Evolutionary conservation across 2,329 filamentous ascomycete species (phyloP).

Genomic region (Colletotrichum coccodes): DNA sequence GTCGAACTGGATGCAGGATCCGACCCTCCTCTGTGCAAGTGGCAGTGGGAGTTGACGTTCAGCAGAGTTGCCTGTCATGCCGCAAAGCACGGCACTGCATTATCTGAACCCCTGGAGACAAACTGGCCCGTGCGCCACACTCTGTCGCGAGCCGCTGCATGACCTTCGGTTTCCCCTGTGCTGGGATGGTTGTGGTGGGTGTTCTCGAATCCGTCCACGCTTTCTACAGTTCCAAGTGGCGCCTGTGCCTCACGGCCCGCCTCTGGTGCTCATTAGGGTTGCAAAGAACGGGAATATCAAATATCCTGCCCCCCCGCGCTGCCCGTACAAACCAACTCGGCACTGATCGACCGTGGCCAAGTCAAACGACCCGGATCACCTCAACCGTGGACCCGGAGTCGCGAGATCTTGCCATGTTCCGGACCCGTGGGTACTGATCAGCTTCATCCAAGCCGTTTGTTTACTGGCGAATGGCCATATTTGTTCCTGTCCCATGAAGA

Average conservation of each 20-base stretch:
- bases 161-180: slow-evolving; percentile 1
- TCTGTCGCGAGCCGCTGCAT: slow-evolving; percentile 11
- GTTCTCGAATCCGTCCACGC: slow-evolving; percentile 4
- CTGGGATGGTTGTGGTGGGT: slow-evolving; percentile 21
- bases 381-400: neutral
- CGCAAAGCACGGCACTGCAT: neutral
- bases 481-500: neutral
- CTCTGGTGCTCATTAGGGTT: neutral
- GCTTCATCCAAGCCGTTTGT: neutral
- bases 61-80: slow-evolving; percentile 23
- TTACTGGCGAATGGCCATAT: neutral
- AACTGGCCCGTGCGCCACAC: slow-evolving; percentile 14
- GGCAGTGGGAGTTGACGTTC: slow-evolving; percentile 1
- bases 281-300: slow-evolving; percentile 7
- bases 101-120: slow-evolving; percentile 11
- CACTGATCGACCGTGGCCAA: slow-evolving; percentile 12
- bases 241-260: neutral
- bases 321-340: neutral
- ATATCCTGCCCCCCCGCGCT: neutral
- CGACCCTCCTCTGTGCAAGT: neutral
- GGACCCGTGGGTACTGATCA: neutral
- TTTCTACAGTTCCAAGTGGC: neutral
- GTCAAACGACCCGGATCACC: neutral
- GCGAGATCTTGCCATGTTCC: slow-evolving; percentile 9
- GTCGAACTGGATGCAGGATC: slow-evolving; percentile 1